Evolutionary conservation across 1,139 yeast species (phyloP), one percentile per base, ranked within the genome.

Genomic region (Debaryomycetaceae sp.): DNA sequence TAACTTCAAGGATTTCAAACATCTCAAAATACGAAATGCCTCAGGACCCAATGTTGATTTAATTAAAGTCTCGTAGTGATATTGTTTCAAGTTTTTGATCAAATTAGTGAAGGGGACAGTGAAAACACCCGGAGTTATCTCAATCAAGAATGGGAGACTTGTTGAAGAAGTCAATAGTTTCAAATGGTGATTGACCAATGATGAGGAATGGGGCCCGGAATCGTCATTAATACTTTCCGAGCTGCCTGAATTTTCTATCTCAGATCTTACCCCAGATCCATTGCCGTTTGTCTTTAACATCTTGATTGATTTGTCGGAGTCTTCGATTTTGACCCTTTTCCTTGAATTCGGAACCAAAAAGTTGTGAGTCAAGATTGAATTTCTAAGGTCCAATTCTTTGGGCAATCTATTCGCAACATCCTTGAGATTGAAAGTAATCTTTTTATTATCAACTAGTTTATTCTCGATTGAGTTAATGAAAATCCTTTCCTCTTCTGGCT

Each of bases 1-100:
- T 47, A 89, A 72, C 53, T 83, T 82, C 55, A 82, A 76, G 6
- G 78, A 76, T 50, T 85, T 76, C 39, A 88, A 74, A 53, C 93
- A 83, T 52, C 91, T 76, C 49, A 88, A 68, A 6, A 88, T 70
- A 44, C 95, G 74, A 48, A 68, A 65, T 0, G 90, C 81, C 20
- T 81, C 75, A 9, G 73, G 66, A 3, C 86, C 86, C 43, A 81
- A 59, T 0, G 86, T 78, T 5, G 81, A 65, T 38, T 81, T 76
- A 40, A 87, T 69, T 30, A 86, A 62, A 24, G 78, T 71, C 49
- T 87, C 95, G 58, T 79, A 84, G 17, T 80, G 79, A 43, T 71
- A 68, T 38, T 77, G 76, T 54, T 81, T 80, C 35, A 87, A 61
- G 6, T 63, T 54, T 13, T 74, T 69, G 36, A 68, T 63, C 23